A percentile compares a stretch with the other conserved stretches of the same genome.
phyloP scores from a whole-genome alignment of 2,329 filamentous ascomycete genomes.

The Shiraia bambusicola region DNA sequence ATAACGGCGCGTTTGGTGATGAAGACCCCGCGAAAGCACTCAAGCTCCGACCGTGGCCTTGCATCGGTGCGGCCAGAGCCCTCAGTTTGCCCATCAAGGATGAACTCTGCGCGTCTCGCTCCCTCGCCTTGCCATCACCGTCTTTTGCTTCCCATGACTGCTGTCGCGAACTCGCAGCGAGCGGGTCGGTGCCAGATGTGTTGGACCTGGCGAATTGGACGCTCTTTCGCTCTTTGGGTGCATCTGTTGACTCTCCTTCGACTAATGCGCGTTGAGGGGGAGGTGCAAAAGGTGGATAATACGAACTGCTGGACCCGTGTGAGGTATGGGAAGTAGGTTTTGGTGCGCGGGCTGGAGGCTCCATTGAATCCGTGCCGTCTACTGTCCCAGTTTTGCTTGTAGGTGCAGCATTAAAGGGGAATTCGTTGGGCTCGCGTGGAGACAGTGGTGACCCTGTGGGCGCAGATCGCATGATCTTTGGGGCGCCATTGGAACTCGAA shows the following conservation, averaged over 20 bases:
- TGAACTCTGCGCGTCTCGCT: constrained; percentile 52
- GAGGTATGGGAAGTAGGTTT: constrained; percentile 23
- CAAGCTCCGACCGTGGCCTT: constrained; percentile 52
- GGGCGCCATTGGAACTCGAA: constrained; percentile 22
- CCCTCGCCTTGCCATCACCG: constrained; percentile 60
- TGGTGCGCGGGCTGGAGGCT: constrained; percentile 16
- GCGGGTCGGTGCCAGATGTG: constrained; percentile 45
- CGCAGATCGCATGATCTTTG: constrained; percentile 33
- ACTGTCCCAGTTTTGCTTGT: constrained; percentile 18
- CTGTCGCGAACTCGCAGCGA: constrained; percentile 57
- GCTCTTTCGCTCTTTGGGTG: constrained; percentile 57
- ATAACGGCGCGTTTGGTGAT: constrained; percentile 42
- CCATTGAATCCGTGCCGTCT: constrained; percentile 18
- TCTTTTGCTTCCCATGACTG: constrained; percentile 65
- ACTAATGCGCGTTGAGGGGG: constrained; percentile 35
- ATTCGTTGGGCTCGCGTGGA: constrained; percentile 34
- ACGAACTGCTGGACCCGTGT: constrained; percentile 25
- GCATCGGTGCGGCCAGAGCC: constrained; percentile 63
- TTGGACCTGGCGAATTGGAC: constrained; percentile 70
- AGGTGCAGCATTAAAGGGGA: constrained; percentile 37
- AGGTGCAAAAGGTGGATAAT: constrained; percentile 35
- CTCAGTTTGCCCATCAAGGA: constrained; percentile 79
- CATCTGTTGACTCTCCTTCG: constrained; percentile 35
- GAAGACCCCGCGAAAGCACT: constrained; percentile 50
- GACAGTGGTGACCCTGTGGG: constrained; percentile 34